phyloP scores from a whole-genome alignment of 2,329 filamentous ascomycete genomes.

The Monilinia aucupariae region DNA sequence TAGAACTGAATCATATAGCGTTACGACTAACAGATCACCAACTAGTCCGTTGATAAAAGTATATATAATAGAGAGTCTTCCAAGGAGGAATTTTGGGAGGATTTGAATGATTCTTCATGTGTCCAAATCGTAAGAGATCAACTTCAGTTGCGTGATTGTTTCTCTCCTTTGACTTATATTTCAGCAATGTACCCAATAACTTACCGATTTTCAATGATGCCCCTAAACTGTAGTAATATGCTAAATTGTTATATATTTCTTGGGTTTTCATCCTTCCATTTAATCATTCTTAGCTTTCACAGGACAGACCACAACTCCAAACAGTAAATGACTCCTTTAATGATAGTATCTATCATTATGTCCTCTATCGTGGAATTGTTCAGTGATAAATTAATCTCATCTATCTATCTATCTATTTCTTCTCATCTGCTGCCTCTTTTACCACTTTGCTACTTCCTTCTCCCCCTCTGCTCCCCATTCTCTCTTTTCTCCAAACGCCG shows the following conservation, averaged over 20 bases:
- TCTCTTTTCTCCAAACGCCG: neutral
- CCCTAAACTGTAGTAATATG: too few species aligned
- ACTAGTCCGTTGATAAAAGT: too few species aligned
- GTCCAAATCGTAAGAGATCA: neutral
- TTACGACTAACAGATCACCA: too few species aligned
- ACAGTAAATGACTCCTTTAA: too few species aligned
- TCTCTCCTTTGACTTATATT: neutral
- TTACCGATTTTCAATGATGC: neutral
- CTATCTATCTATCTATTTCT: too few species aligned
- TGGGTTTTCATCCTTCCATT: neutral
- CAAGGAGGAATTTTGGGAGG: neutral
- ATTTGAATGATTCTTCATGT: neutral
- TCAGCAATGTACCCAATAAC: neutral
- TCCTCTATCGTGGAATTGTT: neutral
- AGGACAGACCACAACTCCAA: too few species aligned
- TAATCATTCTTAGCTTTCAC: neutral
- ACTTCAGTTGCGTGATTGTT: neutral
- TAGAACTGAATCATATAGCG: too few species aligned
- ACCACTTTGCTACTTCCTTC: neutral
- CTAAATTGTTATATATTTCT: too few species aligned
- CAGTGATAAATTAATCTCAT: neutral
- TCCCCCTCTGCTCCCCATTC: neutral
- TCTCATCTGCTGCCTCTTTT: neutral
- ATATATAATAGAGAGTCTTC: neutral
- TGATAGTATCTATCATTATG: neutral